phyloP scores from a whole-genome alignment of 352 stramenopile genomes.

The Hyaloperonospora brassicae region DNA sequence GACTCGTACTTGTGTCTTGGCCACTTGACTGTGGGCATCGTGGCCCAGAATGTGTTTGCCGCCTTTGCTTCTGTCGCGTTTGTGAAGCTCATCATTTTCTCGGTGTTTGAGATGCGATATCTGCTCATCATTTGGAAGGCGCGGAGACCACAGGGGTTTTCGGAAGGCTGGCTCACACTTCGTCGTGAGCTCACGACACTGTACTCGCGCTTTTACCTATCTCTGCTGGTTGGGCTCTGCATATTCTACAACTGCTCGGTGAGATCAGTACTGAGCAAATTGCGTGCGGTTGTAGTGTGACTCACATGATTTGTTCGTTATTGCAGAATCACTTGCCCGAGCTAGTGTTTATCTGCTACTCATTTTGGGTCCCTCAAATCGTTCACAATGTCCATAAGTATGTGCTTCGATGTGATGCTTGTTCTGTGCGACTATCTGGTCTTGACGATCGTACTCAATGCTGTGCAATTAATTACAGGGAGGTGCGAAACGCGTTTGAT shows the following conservation, averaged over 20 bases:
- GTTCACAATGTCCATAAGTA: conserved; percentile 90
- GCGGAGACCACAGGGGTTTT: conserved; percentile 77
- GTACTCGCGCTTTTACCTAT: conserved; percentile 94
- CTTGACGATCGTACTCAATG: conserved; percentile 2
- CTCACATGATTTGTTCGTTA: conserved; percentile 1
- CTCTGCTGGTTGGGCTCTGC: conserved; percentile 85
- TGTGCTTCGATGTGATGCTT: conserved; percentile 1
- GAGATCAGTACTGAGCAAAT: conserved; percentile 7
- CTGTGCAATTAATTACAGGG: conserved; percentile 25
- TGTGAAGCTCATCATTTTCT: conserved; percentile 98
- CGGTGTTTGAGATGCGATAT: conserved; percentile 98
- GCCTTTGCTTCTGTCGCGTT: conserved; percentile 95
- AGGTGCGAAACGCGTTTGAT: conserved; percentile 92
- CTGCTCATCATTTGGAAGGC: conserved; percentile 96
- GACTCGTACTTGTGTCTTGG: conserved; percentile 94
- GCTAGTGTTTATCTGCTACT: conserved; percentile 92
- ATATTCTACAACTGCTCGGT: conserved; percentile 90
- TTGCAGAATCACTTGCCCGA: conserved; percentile 76
- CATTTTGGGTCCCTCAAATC: conserved; percentile 98
- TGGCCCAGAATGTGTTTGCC: conserved; percentile 92
- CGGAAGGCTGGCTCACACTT: conserved; percentile 81
- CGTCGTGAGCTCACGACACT: conserved; percentile 90
- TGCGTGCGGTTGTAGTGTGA: neutral
- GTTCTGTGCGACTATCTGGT: neutral
- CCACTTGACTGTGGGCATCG: conserved; percentile 92